Evolutionary conservation across 1,139 yeast genomes (phyloP).

Genomic region (Scheffersomyces stambukii): DNA sequence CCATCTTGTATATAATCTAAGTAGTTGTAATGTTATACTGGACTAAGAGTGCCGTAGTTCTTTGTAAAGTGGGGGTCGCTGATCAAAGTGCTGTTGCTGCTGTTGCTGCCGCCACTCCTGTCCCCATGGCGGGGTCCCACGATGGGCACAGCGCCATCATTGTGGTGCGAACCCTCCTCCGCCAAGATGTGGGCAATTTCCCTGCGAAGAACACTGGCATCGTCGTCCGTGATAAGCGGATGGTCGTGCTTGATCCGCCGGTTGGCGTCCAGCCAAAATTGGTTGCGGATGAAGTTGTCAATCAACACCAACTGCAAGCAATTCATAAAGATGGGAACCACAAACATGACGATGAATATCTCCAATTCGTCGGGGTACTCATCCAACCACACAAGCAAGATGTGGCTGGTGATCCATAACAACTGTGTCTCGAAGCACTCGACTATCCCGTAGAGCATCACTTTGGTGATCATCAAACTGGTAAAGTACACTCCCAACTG

Average conservation of each 20-base stretch:
- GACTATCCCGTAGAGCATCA: slow-evolving; percentile 40
- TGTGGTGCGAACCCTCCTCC: slow-evolving; percentile 4
- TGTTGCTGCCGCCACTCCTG: neutral
- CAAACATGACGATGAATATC: slow-evolving; percentile 80
- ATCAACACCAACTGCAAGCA: slow-evolving; percentile 82
- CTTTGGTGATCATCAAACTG: slow-evolving; percentile 61
- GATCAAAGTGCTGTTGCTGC: slow-evolving; percentile 1
- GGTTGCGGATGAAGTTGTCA: slow-evolving; percentile 77
- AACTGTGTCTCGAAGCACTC: slow-evolving; percentile 38
- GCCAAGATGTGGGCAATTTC: slow-evolving; percentile 10
- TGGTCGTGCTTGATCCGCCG: slow-evolving; percentile 14
- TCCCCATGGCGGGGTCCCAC: too few relatives aligned
- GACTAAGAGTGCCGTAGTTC: slow-evolving; percentile 6
- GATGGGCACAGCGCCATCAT: neutral
- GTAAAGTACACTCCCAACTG: slow-evolving; percentile 69
- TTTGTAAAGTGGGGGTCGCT: slow-evolving; percentile 2
- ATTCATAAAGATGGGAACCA: slow-evolving; percentile 76
- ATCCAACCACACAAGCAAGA: slow-evolving; percentile 69
- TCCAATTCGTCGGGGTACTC: slow-evolving; percentile 73
- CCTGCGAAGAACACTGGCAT: slow-evolving; percentile 12
- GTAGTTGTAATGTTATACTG: slow-evolving; percentile 4
- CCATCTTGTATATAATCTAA: too few relatives aligned
- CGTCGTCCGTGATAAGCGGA: slow-evolving; percentile 12
- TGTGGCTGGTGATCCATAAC: slow-evolving; percentile 43
- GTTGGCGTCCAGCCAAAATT: slow-evolving; percentile 24